Evolutionary conservation across 306 rosid species (phyloP).

Genomic region (Sechiopsis laciniata): DNA sequence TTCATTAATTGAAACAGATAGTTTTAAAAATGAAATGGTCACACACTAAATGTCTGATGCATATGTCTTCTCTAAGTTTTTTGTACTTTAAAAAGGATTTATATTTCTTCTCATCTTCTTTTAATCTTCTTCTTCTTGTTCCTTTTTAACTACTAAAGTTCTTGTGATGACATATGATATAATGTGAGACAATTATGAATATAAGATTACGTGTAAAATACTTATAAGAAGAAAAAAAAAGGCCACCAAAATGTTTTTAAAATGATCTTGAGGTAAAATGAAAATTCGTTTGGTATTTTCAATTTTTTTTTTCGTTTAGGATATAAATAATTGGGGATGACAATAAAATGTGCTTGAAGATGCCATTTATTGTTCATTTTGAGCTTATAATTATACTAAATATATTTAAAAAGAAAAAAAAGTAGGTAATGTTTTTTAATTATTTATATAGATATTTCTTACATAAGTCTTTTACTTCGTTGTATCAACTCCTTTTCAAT

Average conservation of each 20-base stretch:
- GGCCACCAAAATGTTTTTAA: not conserved
- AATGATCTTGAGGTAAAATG: too few species aligned
- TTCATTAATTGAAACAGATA: not conserved
- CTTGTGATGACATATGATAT: not conserved
- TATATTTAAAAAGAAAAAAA: too few species aligned
- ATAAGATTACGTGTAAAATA: not conserved
- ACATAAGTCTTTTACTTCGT: too few species aligned
- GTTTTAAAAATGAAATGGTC: not conserved
- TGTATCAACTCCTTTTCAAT: too few species aligned
- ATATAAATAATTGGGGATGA: too few species aligned
- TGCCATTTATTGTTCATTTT: too few species aligned
- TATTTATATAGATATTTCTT: too few species aligned
- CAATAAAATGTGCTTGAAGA: too few species aligned
- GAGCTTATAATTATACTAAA: too few species aligned
- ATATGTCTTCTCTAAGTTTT: not conserved
- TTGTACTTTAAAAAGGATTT: not conserved
- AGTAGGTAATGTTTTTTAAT: too few species aligned
- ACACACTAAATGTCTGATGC: slow-evolving; percentile 6
- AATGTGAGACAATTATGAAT: not conserved
- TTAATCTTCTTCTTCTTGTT: not conserved
- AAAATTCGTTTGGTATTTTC: too few species aligned
- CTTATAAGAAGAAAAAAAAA: not conserved
- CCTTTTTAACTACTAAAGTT: slow-evolving; percentile 4
- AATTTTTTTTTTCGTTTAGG: too few species aligned
- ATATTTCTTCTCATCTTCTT: not conserved